Base-by-base conservation (phyloP, 176 grass and related monocot species). In the Carex scoparia region DNA sequence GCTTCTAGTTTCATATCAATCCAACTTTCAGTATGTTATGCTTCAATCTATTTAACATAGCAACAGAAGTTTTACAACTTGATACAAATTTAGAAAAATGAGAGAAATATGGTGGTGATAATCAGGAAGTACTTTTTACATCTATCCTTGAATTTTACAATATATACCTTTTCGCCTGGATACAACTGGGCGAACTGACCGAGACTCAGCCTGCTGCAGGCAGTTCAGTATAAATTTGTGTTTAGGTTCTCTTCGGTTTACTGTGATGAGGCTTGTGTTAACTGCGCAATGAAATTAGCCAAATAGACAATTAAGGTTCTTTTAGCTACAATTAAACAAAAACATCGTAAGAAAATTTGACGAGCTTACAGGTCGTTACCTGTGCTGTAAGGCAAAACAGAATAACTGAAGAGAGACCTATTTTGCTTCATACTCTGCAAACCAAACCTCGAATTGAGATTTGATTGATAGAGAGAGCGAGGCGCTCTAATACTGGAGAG, bases 381-480 rank as follows among this genome's bases (percentile, higher is more conserved):
- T 58, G 65, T 58, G 68, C 54, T 77, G n/a, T 46, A 71, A 54
- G 55, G 86, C 65, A 75, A 49, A 82, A 78, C 23, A 56, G 86
- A 32, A 12, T 14, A 33, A 79, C 3, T 10, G 3, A 80, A 79
- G 69, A 19, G 33, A 23, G 76, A 44, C 2, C 84, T 9, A 18
- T 81, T 53, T n/a, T 32, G 30, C 66, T 51, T 86, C 44, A 79
- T 63, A 23, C 33, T 48, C 71, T 4, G 59, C 7, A 71, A 33
- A n/a, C 4, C n/a, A 68, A 28, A 51, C 38, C 13, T 79, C 62
- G 71, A 79, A 58, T 18, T 69, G 53, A 48, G 37, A 16, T 3
- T 81, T 57, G 63, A 67, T 42, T 13, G 32, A 2, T 30, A n/a
- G 19, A 13, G 19, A 37, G 8, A 48, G 10, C 57, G 11, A 66